Base-by-base conservation (phyloP, 2,329 filamentous ascomycete genomes). In the Penicillium sp. region DNA sequence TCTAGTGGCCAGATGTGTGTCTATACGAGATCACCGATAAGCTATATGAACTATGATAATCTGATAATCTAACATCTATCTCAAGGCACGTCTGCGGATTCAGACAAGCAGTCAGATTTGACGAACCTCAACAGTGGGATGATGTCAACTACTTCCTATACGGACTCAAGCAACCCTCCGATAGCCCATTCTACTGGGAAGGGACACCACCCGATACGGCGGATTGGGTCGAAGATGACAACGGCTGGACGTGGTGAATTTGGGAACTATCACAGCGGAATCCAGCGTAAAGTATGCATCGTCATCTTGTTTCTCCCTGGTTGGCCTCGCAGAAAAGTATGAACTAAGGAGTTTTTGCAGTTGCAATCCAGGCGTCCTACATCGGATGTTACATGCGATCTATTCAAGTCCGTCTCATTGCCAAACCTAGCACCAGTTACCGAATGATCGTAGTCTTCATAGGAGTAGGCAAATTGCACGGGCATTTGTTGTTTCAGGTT, bases 81-180 rank as follows among this genome's bases (percentile, higher is more conserved):
- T 46, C n/a, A n/a, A 46, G 44, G 29, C 44, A 46, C 12, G 40
- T 46, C 36, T 46, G 36, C 36, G 44, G 36, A n/a, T 46, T 46
- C 22, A 46, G 12, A 35, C 29, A 3, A 9, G 44, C 44, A 46
- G 27, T 9, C 19, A 19, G n/a, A 3, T 46, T 46, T 46, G 29
- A 46, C 19, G 35, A 40, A 46, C 36, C 44, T 40, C 44, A 40
- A 28, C 19, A 34, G 14, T 46, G 36, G 44, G 36, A 5, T 46
- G 29, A 46, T 34, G 4, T 28, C 22, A 18, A 40, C 29, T 40
- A 46, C 29, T 46, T 34, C 36, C 36, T 14, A 35, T 40, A 46
- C 14, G 29, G 44, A 40, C 36, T 40, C 29, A 40, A 40, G 11
- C 44, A 46, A 28, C 36, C 19, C 22, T 40, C 36, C 29, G 14